phyloP scores from a whole-genome alignment of 73 alveolate genomes.

The Symbiodinium natans region DNA sequence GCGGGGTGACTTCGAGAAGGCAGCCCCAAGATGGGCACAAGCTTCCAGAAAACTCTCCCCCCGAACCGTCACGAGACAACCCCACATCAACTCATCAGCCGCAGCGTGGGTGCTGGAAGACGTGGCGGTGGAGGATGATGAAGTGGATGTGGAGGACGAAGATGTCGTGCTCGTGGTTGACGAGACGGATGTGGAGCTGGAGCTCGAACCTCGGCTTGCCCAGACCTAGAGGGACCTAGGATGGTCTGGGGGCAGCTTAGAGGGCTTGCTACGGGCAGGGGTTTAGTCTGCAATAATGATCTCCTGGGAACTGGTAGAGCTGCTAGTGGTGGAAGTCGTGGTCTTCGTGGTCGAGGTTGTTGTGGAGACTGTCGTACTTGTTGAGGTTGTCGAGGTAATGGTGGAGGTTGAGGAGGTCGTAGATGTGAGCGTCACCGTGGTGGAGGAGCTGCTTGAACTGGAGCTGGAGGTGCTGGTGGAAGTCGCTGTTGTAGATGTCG shows the following conservation, averaged over 20 bases:
- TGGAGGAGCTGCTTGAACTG: neutral
- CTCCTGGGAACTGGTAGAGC: neutral
- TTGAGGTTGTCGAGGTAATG: neutral
- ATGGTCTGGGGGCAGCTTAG: no score
- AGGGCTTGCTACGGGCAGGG: neutral
- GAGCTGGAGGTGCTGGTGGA: slow-evolving; percentile 36
- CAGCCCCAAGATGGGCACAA: no score
- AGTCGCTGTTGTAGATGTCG: neutral
- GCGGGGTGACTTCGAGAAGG: neutral
- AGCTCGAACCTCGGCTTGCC: no score
- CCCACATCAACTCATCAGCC: neutral
- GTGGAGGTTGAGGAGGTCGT: slow-evolving; percentile 11
- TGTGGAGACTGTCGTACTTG: neutral
- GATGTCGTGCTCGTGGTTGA: slow-evolving; percentile 15
- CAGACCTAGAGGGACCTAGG: no score
- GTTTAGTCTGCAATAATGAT: neutral
- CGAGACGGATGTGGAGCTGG: slow-evolving; percentile 10
- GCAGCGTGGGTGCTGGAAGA: neutral
- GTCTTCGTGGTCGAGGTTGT: slow-evolving; percentile 17
- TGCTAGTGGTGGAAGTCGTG: slow-evolving; percentile 20
- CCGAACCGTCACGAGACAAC: no score
- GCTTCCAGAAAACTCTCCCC: no score
- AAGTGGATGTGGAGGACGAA: neutral
- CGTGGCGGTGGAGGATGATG: slow-evolving; percentile 7
- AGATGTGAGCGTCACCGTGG: neutral